Percentiles rank a stretch among this genome's conserved stretches.
These are phyloP conservation scores for Phytophthora nicotianae DNA, from an alignment of 352 stramenopile genomes.

Conservation along the genomic window DNA sequence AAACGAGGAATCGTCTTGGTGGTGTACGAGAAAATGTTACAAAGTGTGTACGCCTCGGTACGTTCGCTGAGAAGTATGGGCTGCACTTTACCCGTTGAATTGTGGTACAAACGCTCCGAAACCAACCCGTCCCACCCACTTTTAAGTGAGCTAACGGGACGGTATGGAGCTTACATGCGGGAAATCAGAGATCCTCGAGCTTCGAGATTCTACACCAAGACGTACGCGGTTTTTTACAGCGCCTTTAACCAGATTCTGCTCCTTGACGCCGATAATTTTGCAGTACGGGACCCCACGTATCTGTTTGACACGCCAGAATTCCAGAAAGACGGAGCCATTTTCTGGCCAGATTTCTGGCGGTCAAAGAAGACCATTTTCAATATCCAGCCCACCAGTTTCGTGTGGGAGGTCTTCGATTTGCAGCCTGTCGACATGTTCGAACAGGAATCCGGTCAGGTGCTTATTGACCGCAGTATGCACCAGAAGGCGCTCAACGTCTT, in stretches of 20 bases:
- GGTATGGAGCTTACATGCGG: slow-evolving; percentile 58
- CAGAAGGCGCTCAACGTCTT: slow-evolving; percentile 57
- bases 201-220: slow-evolving; percentile 73
- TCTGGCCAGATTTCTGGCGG: slow-evolving; percentile 85
- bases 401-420: slow-evolving; percentile 75
- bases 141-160: slow-evolving; percentile 38
- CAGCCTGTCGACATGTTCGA: slow-evolving; percentile 74
- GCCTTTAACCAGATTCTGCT: slow-evolving; percentile 79
- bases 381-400: slow-evolving; percentile 61
- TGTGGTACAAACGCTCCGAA: slow-evolving; percentile 70
- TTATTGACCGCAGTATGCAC: slow-evolving; percentile 61
- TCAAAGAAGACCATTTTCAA: slow-evolving; percentile 78
- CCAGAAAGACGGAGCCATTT: slow-evolving; percentile 52
- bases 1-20: slow-evolving; percentile 57
- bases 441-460: slow-evolving; percentile 77
- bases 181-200: slow-evolving; percentile 64
- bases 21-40: slow-evolving; percentile 57
- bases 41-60: slow-evolving; percentile 58
- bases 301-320: slow-evolving; percentile 67
- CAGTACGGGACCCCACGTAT: slow-evolving; percentile 64
- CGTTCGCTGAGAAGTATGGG: slow-evolving; percentile 42
- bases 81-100: slow-evolving; percentile 63
- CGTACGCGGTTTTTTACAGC: slow-evolving; percentile 75
- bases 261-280: slow-evolving; percentile 81
- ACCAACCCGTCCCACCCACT: slow-evolving; percentile 52